These are phyloP conservation scores for Sanghuangporus baumii DNA, from an alignment of 1,284 basidiomycete species.

Conservation along the genomic window DNA sequence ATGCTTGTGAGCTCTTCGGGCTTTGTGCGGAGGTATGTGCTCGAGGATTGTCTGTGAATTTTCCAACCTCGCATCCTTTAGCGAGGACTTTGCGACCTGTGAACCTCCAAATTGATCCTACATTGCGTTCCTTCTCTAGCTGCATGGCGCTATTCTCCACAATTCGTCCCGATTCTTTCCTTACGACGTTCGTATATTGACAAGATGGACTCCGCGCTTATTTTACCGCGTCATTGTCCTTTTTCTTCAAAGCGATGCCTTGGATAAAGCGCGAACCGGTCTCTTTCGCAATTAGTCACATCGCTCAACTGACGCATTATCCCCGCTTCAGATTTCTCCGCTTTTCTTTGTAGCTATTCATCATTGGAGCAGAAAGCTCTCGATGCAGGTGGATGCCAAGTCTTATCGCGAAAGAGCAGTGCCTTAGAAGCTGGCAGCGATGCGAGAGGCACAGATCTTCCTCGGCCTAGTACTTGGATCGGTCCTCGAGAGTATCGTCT, in stretches of 20 bases:
- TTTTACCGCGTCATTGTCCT: not conserved
- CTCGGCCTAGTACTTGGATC: not conserved
- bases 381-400: not conserved
- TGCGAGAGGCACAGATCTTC: not conserved
- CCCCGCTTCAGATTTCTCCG: not conserved
- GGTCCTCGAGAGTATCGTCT: not conserved
- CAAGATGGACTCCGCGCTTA: not conserved
- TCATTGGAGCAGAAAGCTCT: not conserved
- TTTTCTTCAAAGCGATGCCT: not conserved
- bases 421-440: not conserved
- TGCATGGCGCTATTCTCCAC: not conserved
- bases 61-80: not conserved
- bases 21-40: constrained; percentile 2
- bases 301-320: not conserved
- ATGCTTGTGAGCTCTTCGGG: not conserved
- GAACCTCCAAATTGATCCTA: not conserved
- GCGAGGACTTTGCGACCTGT: not conserved
- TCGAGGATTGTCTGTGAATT: not conserved
- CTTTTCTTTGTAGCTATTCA: not conserved
- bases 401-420: not conserved
- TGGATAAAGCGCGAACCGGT: not conserved
- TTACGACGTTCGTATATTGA: not conserved
- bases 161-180: not conserved
- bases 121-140: not conserved
- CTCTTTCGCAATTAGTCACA: not conserved